Percentiles rank a stretch among this genome's conserved stretches.
phyloP scores from a whole-genome alignment of 345 rosid genomes.

The Euphorbia pulcherrima region DNA sequence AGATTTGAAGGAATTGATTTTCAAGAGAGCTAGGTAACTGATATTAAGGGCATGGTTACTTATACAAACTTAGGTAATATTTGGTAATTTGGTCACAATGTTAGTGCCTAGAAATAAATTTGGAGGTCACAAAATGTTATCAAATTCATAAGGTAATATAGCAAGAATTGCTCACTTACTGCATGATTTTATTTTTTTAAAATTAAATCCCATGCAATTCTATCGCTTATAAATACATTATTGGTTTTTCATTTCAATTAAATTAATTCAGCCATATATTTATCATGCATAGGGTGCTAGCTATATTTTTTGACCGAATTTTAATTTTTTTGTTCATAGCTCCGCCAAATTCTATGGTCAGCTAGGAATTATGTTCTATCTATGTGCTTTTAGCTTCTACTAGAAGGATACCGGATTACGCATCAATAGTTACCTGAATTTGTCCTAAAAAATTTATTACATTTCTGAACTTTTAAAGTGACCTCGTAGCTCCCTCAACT shows the following conservation, averaged over 20 bases:
- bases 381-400: not conserved
- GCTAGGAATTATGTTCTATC: slow-evolving; percentile 27
- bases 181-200: slow-evolving; percentile 43
- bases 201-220: slow-evolving; percentile 47
- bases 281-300: slow-evolving; percentile 30
- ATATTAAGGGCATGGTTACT: not conserved
- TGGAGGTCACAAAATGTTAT: slow-evolving; percentile 26
- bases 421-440: too few species aligned
- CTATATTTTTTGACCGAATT: slow-evolving; percentile 22
- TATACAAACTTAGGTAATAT: not conserved
- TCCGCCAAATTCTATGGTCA: slow-evolving; percentile 57
- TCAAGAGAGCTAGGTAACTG: slow-evolving; percentile 10
- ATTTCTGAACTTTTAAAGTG: too few species aligned
- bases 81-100: slow-evolving; percentile 33
- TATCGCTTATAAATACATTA: slow-evolving; percentile 31
- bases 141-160: slow-evolving; percentile 13
- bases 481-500: too few species aligned
- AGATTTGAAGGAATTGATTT: slow-evolving; percentile 8
- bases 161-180: slow-evolving; percentile 25
- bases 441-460: too few species aligned
- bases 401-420: too few species aligned
- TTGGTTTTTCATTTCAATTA: slow-evolving; percentile 33
- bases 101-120: slow-evolving; percentile 48
- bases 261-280: slow-evolving; percentile 50
- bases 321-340: slow-evolving; percentile 7